Evolutionary conservation across 768 basidiomycete species (phyloP).

Genomic region (Terana coerulea): DNA sequence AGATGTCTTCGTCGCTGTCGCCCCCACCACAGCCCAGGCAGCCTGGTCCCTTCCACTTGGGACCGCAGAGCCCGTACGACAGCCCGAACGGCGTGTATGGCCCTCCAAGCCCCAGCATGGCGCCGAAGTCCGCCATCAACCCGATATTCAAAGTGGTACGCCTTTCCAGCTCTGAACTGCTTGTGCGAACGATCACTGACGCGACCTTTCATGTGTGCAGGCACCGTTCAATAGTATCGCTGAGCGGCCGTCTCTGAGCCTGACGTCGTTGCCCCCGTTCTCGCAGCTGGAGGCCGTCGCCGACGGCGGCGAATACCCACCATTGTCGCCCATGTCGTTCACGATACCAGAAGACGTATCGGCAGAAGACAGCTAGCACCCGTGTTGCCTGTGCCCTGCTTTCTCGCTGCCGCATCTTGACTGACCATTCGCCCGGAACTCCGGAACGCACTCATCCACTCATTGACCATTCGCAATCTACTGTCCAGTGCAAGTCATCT

Average conservation of each 20-base stretch:
- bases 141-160: conserved; percentile 91
- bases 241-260: conserved; percentile 30
- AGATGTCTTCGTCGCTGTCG: conserved; percentile 20
- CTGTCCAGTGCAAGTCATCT: neutral
- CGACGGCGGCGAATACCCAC: conserved; percentile 67
- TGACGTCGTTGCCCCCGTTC: conserved; percentile 68
- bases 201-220: conserved; percentile 9
- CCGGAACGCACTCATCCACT: conserved; percentile 4
- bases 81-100: conserved; percentile 44
- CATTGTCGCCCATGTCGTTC: conserved; percentile 76
- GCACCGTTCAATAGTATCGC: conserved; percentile 17
- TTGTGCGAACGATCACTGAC: neutral
- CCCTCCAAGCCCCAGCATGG: conserved; percentile 57
- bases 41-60: conserved; percentile 36
- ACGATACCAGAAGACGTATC: conserved; percentile 40
- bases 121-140: conserved; percentile 70
- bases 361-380: conserved; percentile 24
- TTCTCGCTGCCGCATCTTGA: conserved; percentile 9
- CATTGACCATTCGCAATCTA: conserved; percentile 1
- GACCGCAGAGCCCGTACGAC: conserved; percentile 44
- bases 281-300: conserved; percentile 82
- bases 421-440: conserved; percentile 15
- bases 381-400: conserved; percentile 12
- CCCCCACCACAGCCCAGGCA: conserved; percentile 25
- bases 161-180: conserved; percentile 19